Conservation (phyloP, 139 green algal species). For the Volvox reticuliferus region DNA sequence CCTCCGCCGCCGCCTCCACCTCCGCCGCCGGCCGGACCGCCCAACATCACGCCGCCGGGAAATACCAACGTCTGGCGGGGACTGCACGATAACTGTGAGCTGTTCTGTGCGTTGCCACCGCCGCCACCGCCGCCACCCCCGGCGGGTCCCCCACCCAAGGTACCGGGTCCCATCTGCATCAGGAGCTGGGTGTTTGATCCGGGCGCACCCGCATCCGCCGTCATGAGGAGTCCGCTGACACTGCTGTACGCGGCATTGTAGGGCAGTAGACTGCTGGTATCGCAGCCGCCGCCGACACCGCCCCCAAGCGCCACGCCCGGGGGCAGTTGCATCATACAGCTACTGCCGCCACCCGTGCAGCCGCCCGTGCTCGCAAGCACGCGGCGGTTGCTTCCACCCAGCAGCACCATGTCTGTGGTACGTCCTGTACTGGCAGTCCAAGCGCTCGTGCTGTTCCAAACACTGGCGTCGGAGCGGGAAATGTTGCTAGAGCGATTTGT, state of each 20-base stretch:
- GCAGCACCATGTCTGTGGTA: constrained; percentile 2
- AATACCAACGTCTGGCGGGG: neutral
- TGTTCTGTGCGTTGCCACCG: neutral
- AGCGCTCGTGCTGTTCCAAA: neutral
- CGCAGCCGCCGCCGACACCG: neutral
- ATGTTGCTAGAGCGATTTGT: neutral
- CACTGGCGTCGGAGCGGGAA: constrained; percentile 6
- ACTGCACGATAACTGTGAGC: neutral
- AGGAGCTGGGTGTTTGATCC: constrained; percentile 39
- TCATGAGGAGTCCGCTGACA: constrained; percentile 29
- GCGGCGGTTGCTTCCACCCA: constrained; percentile 7
- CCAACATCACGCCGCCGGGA: neutral
- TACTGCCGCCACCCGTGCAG: neutral
- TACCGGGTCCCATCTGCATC: neutral
- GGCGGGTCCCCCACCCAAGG: neutral
- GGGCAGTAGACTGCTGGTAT: constrained; percentile 2
- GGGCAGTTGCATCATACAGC: neutral
- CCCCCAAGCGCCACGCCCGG: neutral
- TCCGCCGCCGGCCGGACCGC: neutral
- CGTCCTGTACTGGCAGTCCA: neutral
- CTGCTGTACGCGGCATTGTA: constrained; percentile 20
- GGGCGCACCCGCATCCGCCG: neutral
- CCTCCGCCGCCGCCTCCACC: neutral
- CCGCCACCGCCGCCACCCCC: neutral
- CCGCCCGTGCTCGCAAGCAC: neutral